Conservation (phyloP, 106 monocot genomes). For the Dendrobium huoshanense region DNA sequence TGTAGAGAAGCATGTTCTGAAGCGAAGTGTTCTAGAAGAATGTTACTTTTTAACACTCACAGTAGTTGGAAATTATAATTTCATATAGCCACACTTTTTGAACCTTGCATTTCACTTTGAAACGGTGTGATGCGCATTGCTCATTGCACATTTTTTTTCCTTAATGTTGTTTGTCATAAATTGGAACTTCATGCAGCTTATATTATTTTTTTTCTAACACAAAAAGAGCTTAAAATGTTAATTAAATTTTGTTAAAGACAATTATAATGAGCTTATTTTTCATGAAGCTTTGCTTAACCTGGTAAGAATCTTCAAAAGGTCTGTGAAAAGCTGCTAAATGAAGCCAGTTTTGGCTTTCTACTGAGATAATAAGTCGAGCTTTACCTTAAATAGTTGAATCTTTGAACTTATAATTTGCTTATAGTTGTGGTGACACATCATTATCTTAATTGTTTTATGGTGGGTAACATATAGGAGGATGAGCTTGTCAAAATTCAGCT, state of each 20-base stretch:
- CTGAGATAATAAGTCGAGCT: background rate
- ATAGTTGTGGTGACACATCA: background rate
- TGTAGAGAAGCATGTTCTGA: background rate
- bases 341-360: background rate
- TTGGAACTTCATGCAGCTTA: background rate
- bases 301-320: background rate
- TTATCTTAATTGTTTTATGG: background rate
- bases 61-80: background rate
- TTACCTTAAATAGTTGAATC: background rate
- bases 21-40: background rate
- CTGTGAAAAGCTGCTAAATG: background rate
- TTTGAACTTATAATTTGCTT: background rate
- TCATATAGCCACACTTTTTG: background rate
- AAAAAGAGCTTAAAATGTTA: too few relatives aligned
- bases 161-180: background rate
- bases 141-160: background rate
- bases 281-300: too few relatives aligned
- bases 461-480: conserved; percentile 47
- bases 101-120: background rate
- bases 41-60: background rate
- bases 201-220: too few relatives aligned
- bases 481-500: conserved; percentile 49
- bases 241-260: too few relatives aligned
- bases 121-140: background rate
- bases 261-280: too few relatives aligned